phyloP scores from a whole-genome alignment of 495 filamentous ascomycete genomes.

The Hypoxylon lienhwacheense region DNA sequence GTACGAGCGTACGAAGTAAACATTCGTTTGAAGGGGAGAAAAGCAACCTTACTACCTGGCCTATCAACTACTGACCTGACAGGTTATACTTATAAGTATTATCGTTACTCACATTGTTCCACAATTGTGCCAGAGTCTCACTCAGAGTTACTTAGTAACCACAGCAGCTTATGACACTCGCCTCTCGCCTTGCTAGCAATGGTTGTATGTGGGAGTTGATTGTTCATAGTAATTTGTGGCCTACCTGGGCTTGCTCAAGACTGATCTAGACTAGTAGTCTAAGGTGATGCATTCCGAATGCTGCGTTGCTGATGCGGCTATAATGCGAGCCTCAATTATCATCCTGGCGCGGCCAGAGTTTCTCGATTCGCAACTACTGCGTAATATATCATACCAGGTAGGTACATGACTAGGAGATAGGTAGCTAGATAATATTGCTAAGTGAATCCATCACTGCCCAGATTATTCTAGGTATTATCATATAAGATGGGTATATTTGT shows the following conservation, averaged over 20 bases:
- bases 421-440: no score
- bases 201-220: slow-evolving; percentile 3
- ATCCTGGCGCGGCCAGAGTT: no score
- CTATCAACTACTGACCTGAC: neutral
- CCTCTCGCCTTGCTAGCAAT: slow-evolving; percentile 4
- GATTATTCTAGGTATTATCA: no score
- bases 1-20: neutral
- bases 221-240: neutral
- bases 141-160: neutral
- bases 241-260: neutral
- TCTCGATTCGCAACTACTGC: no score
- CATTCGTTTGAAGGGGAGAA: slow-evolving; percentile 3
- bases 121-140: neutral
- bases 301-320: neutral
- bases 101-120: slow-evolving; percentile 7
- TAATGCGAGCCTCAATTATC: neutral
- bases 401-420: no score
- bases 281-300: neutral
- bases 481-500: no score
- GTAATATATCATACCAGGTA: no score
- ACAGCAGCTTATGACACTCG: neutral
- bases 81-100: neutral
- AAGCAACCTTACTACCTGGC: neutral
- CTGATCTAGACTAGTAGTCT: slow-evolving; percentile 4
- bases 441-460: no score